These are phyloP conservation scores for Aleurites moluccanus DNA, from an alignment of 441 rosid species.

Conservation along the genomic window DNA sequence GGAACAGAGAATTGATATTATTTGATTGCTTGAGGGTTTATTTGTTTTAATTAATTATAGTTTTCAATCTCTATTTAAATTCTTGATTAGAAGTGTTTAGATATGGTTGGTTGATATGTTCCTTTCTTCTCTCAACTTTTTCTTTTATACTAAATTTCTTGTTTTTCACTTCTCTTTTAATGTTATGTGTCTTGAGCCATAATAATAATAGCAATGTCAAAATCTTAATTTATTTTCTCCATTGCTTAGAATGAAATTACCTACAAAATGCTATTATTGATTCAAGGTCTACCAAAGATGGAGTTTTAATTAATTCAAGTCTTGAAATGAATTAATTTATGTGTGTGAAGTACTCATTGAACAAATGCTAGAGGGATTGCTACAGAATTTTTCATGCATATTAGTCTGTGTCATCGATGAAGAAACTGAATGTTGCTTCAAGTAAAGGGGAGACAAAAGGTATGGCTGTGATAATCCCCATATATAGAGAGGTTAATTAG, in stretches of 20 bases:
- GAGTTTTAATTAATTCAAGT: not conserved
- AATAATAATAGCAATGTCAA: no score
- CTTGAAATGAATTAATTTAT: conserved; percentile 6
- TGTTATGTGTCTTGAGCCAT: no score
- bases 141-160: conserved; percentile 20
- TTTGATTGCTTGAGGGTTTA: conserved; percentile 16
- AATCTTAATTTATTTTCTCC: not conserved
- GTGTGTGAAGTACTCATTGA: conserved; percentile 13
- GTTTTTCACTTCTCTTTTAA: conserved; percentile 16
- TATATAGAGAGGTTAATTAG: conserved; percentile 5
- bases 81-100: conserved; percentile 16
- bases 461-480: conserved; percentile 29
- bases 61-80: conserved; percentile 11
- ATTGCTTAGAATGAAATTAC: no score
- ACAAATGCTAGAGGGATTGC: conserved; percentile 21
- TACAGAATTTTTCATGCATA: conserved; percentile 25
- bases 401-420: conserved; percentile 34
- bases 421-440: conserved; percentile 30
- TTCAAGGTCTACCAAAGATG: not conserved
- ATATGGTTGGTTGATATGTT: conserved; percentile 32
- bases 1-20: conserved; percentile 27
- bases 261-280: not conserved
- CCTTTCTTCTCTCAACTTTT: conserved; percentile 27
- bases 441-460: conserved; percentile 37
- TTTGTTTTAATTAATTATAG: conserved; percentile 4